Evolutionary conservation across 2,329 filamentous ascomycete species (phyloP).

Genomic region (Fusarium begoniae): DNA sequence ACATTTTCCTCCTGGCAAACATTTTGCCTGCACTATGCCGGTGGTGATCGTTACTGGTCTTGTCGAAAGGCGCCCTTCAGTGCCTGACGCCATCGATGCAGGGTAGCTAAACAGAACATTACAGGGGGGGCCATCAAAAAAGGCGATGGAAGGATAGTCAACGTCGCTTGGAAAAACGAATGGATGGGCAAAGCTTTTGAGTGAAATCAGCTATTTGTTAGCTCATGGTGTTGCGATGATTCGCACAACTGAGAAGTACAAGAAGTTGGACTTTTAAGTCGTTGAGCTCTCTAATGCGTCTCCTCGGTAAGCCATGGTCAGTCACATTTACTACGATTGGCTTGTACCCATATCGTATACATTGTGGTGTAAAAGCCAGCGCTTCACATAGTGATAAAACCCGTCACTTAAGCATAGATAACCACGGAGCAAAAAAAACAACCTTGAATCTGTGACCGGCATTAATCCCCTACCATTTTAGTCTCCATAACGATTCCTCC

Average conservation of each 20-base stretch:
- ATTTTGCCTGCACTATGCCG: no score
- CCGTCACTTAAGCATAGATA: neutral
- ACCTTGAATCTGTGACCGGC: neutral
- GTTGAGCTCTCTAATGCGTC: rapidly evolving
- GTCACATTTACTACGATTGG: rapidly evolving
- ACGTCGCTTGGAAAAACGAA: no score
- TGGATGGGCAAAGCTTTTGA: rapidly evolving
- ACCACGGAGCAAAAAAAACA: neutral
- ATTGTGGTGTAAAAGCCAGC: no score
- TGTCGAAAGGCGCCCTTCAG: no score
- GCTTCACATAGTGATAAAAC: neutral
- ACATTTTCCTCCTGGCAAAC: no score
- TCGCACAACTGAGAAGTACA: rapidly evolving
- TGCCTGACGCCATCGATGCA: no score
- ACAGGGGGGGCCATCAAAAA: no score
- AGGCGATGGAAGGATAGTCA: rapidly evolving
- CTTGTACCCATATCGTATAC: rapidly evolving
- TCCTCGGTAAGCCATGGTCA: no score
- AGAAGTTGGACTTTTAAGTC: no score
- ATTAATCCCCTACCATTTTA: neutral
- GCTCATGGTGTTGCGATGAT: rapidly evolving
- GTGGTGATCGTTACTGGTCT: no score
- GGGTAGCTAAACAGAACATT: no score
- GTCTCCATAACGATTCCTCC: neutral
- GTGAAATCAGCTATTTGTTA: no score